Evolutionary conservation across 129 eudicot genomes (phyloP).

Genomic region (Logfia minima): DNA sequence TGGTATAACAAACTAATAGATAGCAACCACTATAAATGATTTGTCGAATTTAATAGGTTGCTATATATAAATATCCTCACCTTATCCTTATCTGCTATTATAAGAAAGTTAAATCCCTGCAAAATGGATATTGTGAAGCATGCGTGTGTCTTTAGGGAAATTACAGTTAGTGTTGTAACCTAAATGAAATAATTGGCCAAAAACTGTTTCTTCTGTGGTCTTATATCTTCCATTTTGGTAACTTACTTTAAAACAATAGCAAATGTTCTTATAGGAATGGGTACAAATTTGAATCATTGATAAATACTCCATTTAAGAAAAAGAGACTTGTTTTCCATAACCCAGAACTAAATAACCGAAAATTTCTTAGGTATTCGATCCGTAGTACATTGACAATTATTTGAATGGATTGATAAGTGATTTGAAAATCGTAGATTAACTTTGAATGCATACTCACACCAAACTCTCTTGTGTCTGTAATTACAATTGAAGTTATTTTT

Average conservation of each 20-base stretch:
- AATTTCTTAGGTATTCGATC: too few species aligned
- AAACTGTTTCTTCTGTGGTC: background rate
- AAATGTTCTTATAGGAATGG: background rate
- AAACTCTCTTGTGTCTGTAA: too few species aligned
- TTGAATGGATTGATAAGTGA: too few species aligned
- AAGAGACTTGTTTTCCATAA: too few species aligned
- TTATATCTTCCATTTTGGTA: background rate
- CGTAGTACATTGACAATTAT: too few species aligned
- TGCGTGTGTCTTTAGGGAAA: background rate
- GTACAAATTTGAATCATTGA: too few species aligned
- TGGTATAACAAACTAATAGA: conserved; percentile 5
- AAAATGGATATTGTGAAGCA: background rate
- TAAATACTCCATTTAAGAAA: too few species aligned
- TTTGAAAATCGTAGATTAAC: too few species aligned
- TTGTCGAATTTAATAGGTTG: background rate
- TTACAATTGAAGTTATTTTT: too few species aligned
- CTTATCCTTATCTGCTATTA: background rate
- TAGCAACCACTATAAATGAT: background rate
- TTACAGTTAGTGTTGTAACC: background rate
- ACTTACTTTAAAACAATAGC: background rate
- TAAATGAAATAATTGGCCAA: background rate
- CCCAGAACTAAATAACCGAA: too few species aligned
- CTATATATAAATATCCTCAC: background rate
- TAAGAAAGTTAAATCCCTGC: background rate
- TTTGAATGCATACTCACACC: too few species aligned